Base-by-base conservation (phyloP, 2,329 filamentous ascomycete species). In the Bipolaris cookei region DNA sequence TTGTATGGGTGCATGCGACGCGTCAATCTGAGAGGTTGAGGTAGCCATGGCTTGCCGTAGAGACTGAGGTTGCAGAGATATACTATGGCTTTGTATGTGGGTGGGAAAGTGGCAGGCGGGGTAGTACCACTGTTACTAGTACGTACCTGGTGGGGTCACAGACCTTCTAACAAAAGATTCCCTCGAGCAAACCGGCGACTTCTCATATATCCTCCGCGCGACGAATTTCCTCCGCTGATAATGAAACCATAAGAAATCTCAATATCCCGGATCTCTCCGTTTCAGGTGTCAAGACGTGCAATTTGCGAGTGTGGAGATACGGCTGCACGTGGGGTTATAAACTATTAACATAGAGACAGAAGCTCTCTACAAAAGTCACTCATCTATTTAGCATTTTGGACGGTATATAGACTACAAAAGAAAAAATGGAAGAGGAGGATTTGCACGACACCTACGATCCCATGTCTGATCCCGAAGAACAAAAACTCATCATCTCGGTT, bases 381-480 rank as follows among this genome's bases (percentile, higher is more conserved):
- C n/a, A 10, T 16, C 44, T 16, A 20, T n/a, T 23, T 2, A 42
- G n/a, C 14, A 16, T 6, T 10, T 38, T 11, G 3, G 25, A 25
- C 5, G 2, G 34, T 42, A 11, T 20, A 28, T 11, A 14, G 20
- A 44, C 7, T 25, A 13, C n/a, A 11, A n/a, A 1, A 10, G 14
- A 35, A 38, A 51, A 58, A 1, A 72, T 72, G 71, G 56, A 59
- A 20, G 58, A 66, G 6, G 67, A 64, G 52, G 74, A 77, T 54
- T 90, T 88, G 87, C 78, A 78, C 32, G 87, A 86, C 2, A 82
- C 88, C 50, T 87, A 88, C 62, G 85, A 89, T 55, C 84, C 86
- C 14, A 82, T 89, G 46, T 80, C 86, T 8, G 92, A 97, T 68
- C 86, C 88, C 0, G 92, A 96, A 62, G 94, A 99, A 78, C 82